Base-by-base conservation (phyloP, 805 yeast genomes). In the Yarrowia alimentaria region DNA sequence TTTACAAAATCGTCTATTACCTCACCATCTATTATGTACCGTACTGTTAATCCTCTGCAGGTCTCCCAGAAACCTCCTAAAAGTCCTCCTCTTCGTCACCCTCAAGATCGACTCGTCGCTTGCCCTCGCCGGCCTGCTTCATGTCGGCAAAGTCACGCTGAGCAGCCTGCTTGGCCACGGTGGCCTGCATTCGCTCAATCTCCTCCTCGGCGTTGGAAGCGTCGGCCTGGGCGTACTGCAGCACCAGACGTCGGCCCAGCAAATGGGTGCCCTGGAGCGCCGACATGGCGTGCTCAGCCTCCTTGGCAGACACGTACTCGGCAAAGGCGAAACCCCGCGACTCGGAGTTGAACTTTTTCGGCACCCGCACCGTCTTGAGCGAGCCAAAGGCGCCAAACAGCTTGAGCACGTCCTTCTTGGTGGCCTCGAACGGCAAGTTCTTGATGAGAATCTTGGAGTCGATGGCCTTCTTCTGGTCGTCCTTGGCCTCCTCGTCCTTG, bases 291-390 rank as follows among this genome's bases (percentile, higher is more conserved):
- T 75, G 80, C 64, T 85, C 95, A 1, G 99, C 97, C 67, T 93
- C 99, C 65, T 87, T 81, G 17, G 86, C 76, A 31, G 93, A 71
- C 9, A 85, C 72, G 64, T 85, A 93, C 68, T 93, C 99, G 37
- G 94, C 96, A 66, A 93, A 93, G 0, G 98, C 99, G 73, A 93
- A 93, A 64, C 99, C 99, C 65, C 99, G 81, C 10, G 97, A 95
- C 28, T 88, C 77, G 64, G 84, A 85, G 74, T 93, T 95, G 71
- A 91, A 90, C 66, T 93, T 93, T 78, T 85, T 85, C 24, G 99
- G 99, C 42, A 93, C 91, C 63, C 99, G 81, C 33, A 90, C 96
- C 2, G 97, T 85, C 61, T 90, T 87, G 62, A 93, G 74, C n/a
- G 51, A 32, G 53, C 99, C 99, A 70, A 91, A 93, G 1, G 98